Evolutionary conservation across 2,329 filamentous ascomycete genomes (phyloP).

Genomic region (Botrytis elliptica): DNA sequence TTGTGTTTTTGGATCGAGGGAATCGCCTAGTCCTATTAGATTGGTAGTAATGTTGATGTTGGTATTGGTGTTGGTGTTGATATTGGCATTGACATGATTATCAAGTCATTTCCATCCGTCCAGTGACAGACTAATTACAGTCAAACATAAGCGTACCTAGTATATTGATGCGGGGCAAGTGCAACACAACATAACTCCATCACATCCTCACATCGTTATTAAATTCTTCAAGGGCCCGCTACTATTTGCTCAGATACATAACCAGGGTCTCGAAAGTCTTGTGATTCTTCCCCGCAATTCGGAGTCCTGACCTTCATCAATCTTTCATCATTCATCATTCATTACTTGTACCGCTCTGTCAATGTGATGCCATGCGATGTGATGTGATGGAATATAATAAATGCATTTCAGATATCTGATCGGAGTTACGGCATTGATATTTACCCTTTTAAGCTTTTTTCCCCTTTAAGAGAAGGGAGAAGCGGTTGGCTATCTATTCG

Average conservation of each 20-base stretch:
- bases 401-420: slow-evolving; percentile 6
- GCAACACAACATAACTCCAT: slow-evolving; percentile 2
- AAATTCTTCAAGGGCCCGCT: neutral
- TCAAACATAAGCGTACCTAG: neutral
- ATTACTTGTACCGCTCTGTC: neutral
- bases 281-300: slow-evolving; percentile 10
- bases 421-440: neutral
- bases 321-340: neutral
- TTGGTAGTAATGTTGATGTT: neutral
- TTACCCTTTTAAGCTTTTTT: neutral
- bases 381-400: slow-evolving; percentile 1
- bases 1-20: neutral
- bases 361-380: neutral
- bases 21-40: neutral
- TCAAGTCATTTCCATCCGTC: slow-evolving; percentile 4
- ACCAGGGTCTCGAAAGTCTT: neutral
- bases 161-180: slow-evolving; percentile 2
- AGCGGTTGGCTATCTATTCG: neutral
- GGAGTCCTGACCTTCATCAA: neutral
- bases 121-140: slow-evolving; percentile 8
- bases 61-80: neutral
- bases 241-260: neutral
- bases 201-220: neutral
- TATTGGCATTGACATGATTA: neutral
- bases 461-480: neutral